Conservation (phyloP, 371 early-diverging fungal genomes). For the Entomophthora muscae region DNA sequence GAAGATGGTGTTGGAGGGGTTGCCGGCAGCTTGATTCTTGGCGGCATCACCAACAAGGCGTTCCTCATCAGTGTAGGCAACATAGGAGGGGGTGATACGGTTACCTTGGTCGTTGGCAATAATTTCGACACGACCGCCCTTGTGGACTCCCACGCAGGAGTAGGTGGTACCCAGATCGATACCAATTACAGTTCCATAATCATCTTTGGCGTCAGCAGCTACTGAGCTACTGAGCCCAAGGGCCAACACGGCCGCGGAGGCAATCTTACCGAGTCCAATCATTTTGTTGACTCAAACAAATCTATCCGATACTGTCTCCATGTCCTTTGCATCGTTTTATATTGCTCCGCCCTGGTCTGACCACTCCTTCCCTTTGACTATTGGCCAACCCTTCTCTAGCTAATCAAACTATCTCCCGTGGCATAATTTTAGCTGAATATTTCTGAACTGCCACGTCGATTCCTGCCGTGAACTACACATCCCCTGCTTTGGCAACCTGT, state of each 20-base stretch:
- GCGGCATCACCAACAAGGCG: slow-evolving; percentile 79
- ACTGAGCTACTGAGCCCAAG: not conserved
- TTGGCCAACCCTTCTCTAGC: not conserved
- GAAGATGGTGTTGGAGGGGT: slow-evolving; percentile 80
- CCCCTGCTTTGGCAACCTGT: not conserved
- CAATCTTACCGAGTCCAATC: not conserved
- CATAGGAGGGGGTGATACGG: slow-evolving; percentile 81
- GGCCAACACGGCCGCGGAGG: not conserved
- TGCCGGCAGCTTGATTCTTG: slow-evolving; percentile 57
- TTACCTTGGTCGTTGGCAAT: slow-evolving; percentile 64
- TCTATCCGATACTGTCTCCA: not conserved
- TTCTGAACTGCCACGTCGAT: not conserved
- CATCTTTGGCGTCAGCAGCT: not conserved
- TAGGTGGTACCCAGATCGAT: slow-evolving; percentile 99
- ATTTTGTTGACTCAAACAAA: not conserved
- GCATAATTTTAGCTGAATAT: not conserved
- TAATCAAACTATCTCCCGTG: too few relatives aligned
- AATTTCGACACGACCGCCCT: slow-evolving; percentile 92
- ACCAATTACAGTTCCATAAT: slow-evolving; percentile 28
- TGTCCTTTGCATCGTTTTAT: too few relatives aligned
- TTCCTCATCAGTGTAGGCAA: slow-evolving; percentile 66
- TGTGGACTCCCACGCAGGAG: slow-evolving; percentile 97
- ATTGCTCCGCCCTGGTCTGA: too few relatives aligned
- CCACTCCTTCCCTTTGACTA: too few relatives aligned
- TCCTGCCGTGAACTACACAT: not conserved